phyloP scores from a whole-genome alignment of 2,329 filamentous ascomycete species.

The Graphilbum fragrans region DNA sequence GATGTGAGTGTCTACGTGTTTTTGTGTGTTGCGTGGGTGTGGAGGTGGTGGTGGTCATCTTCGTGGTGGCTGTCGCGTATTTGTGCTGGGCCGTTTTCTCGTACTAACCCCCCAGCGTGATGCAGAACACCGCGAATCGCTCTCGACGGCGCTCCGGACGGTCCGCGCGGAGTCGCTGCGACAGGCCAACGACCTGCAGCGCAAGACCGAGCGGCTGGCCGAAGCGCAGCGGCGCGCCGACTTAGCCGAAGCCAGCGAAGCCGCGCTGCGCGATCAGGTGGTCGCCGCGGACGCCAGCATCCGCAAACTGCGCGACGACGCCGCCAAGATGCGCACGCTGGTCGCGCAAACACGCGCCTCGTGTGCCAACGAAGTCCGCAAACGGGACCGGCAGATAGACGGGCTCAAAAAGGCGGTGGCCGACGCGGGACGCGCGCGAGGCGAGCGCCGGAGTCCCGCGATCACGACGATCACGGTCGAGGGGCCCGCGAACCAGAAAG shows the following conservation, averaged over 20 bases:
- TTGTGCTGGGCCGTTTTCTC: neutral
- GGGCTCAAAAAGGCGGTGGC: slow-evolving; percentile 76
- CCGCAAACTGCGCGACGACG: slow-evolving; percentile 72
- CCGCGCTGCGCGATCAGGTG: slow-evolving; percentile 56
- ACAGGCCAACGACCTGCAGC: slow-evolving; percentile 55
- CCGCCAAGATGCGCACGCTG: slow-evolving; percentile 63
- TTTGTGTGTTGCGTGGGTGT: neutral
- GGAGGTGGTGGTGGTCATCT: neutral
- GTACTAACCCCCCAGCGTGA: slow-evolving; percentile 51
- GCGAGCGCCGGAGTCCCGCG: slow-evolving; percentile 39
- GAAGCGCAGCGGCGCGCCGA: slow-evolving; percentile 45
- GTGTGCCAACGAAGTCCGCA: slow-evolving; percentile 83
- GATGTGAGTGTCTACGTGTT: slow-evolving; percentile 48
- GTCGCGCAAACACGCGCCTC: slow-evolving; percentile 75
- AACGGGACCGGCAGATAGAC: slow-evolving; percentile 81
- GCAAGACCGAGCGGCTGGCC: slow-evolving; percentile 38
- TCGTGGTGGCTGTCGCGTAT: neutral
- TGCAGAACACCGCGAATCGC: slow-evolving; percentile 73
- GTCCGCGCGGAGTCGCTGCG: slow-evolving; percentile 65
- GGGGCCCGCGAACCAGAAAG: slow-evolving; percentile 27
- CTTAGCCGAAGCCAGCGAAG: slow-evolving; percentile 56
- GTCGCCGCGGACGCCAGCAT: slow-evolving; percentile 62
- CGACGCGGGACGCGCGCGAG: slow-evolving; percentile 53
- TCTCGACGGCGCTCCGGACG: slow-evolving; percentile 65
- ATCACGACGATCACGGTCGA: slow-evolving; percentile 46